Evolutionary conservation across 495 filamentous ascomycete genomes (phyloP).

Genomic region (Glutinoglossum americanum): DNA sequence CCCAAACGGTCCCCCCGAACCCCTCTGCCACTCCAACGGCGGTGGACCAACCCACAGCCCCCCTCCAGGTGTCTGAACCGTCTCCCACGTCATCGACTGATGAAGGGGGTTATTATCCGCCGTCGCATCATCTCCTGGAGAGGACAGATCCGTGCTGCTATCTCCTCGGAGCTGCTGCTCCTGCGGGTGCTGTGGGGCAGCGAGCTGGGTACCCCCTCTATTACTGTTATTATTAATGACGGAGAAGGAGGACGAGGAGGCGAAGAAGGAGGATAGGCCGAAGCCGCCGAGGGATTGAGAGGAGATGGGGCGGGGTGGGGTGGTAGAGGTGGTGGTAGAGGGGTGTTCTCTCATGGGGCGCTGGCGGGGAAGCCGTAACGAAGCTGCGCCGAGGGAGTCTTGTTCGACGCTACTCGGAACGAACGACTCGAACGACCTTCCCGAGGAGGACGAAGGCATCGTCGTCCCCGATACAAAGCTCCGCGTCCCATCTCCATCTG

Average conservation of each 20-base stretch:
- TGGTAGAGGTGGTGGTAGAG: not conserved
- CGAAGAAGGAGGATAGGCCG: not conserved
- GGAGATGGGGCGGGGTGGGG: not conserved
- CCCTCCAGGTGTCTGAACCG: not conserved
- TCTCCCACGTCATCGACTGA: not conserved
- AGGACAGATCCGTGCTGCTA: not conserved
- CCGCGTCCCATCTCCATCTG: not conserved
- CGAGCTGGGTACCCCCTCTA: not conserved
- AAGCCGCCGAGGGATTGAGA: not conserved
- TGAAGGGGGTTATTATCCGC: not conserved
- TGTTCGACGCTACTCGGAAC: not conserved
- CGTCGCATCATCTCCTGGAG: not conserved
- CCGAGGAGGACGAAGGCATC: not conserved
- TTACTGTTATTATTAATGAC: not conserved
- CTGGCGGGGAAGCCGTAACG: not conserved
- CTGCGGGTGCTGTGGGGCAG: no score
- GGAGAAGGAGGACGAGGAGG: no score
- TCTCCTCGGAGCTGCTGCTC: no score
- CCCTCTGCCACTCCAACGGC: not conserved
- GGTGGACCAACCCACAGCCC: not conserved
- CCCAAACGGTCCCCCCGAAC: not conserved
- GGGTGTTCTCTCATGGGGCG: not conserved
- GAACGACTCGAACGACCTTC: not conserved
- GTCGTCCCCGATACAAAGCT: not conserved
- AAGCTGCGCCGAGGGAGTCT: not conserved